Conservation (phyloP, 2,329 filamentous ascomycete species). For the Calonectria hawksworthii region DNA sequence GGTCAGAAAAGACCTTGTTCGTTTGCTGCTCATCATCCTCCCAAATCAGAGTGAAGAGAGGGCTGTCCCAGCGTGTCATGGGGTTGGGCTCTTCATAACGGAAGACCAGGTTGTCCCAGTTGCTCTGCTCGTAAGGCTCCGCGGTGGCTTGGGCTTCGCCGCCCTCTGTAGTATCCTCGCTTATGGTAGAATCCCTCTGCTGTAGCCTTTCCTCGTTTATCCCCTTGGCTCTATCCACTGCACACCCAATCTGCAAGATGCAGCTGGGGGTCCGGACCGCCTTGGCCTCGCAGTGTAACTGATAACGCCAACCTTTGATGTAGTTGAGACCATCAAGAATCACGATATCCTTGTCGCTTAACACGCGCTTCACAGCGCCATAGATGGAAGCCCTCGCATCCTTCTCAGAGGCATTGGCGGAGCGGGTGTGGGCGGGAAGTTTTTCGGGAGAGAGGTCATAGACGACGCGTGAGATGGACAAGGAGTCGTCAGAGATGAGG, state of each 20-base stretch:
- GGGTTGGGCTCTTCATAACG: constrained; percentile 89
- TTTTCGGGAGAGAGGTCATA: constrained; percentile 73
- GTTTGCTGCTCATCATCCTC: constrained; percentile 77
- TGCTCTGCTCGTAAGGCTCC: constrained; percentile 66
- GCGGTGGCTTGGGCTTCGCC: constrained; percentile 35
- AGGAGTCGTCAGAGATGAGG: constrained; percentile 79
- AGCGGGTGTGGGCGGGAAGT: constrained; percentile 72
- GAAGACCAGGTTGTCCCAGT: constrained; percentile 86
- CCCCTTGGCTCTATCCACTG: constrained; percentile 63
- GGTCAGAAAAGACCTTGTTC: constrained; percentile 68
- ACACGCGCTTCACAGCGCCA: constrained; percentile 82
- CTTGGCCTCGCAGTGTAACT: constrained; percentile 88
- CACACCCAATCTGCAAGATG: constrained; percentile 76
- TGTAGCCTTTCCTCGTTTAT: constrained; percentile 73
- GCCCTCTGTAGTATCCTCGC: neutral
- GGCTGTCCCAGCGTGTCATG: constrained; percentile 88
- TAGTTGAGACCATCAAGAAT: constrained; percentile 87
- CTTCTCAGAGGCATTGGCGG: constrained; percentile 83
- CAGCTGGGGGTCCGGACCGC: constrained; percentile 82
- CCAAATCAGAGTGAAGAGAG: constrained; percentile 83
- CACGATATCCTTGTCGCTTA: constrained; percentile 81
- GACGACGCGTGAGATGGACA: constrained; percentile 77
- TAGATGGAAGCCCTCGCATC: constrained; percentile 83
- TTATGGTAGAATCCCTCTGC: constrained; percentile 22
- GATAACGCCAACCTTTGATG: constrained; percentile 91